Evolutionary conservation across 2,329 filamentous ascomycete species (phyloP).

Genomic region (Xylariaceae sp.): DNA sequence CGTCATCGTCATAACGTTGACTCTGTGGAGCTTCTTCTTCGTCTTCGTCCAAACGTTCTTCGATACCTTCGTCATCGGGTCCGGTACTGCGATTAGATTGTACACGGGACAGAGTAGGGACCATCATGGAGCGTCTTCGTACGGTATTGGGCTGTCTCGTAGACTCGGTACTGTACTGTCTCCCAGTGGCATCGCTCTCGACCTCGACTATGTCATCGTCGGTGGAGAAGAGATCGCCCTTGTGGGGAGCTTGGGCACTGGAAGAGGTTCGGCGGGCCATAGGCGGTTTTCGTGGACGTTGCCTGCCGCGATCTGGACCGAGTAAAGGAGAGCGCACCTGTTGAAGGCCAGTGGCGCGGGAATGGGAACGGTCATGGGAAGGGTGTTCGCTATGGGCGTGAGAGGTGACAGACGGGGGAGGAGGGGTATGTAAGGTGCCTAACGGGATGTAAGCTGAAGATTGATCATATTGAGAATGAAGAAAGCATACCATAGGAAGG

Average conservation of each 20-base stretch:
- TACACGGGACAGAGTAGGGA: constrained; percentile 39
- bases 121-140: constrained; percentile 35
- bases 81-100: constrained; percentile 37
- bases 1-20: constrained; percentile 37
- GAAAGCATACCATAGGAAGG: constrained; percentile 49
- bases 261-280: constrained; percentile 73
- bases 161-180: constrained; percentile 26
- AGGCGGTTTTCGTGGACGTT: constrained; percentile 65
- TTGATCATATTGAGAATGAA: constrained; percentile 4
- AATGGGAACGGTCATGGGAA: constrained; percentile 37
- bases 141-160: constrained; percentile 33
- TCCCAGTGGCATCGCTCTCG: constrained; percentile 57
- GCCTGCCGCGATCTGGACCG: constrained; percentile 45
- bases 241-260: constrained; percentile 65
- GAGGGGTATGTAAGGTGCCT: constrained; percentile 36
- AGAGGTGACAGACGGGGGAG: constrained; percentile 22
- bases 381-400: constrained; percentile 35
- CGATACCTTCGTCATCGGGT: constrained; percentile 29
- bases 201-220: constrained; percentile 85
- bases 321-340: constrained; percentile 43
- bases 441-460: constrained; percentile 8
- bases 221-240: constrained; percentile 83
- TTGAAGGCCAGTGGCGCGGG: constrained; percentile 33
- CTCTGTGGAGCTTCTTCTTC: constrained; percentile 26
- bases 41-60: constrained; percentile 28